Conservation (phyloP, 2,329 filamentous ascomycete genomes). For the Hypoxylon sp. region DNA sequence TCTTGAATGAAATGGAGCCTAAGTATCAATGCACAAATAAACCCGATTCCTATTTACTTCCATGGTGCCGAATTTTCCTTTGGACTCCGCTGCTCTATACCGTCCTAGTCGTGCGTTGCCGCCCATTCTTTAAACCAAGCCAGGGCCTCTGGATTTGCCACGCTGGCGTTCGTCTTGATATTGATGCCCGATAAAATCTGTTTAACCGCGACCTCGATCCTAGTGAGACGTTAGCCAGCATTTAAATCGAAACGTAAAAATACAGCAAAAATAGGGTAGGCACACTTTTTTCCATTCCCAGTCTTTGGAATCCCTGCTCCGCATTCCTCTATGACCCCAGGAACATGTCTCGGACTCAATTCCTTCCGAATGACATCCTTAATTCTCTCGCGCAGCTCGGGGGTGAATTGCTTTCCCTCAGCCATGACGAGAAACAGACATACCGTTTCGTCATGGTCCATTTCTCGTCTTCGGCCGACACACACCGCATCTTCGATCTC, state of each 20-base stretch:
- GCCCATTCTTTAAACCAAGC: constrained; percentile 91
- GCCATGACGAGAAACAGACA: constrained; percentile 89
- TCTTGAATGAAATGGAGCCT: neutral
- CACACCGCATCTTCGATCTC: constrained; percentile 90
- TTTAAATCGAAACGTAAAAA: neutral
- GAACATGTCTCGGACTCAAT: constrained; percentile 90
- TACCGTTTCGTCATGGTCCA: constrained; percentile 87
- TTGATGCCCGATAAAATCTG: constrained; percentile 91
- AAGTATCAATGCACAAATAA: neutral
- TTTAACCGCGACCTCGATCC: constrained; percentile 95
- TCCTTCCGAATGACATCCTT: constrained; percentile 79
- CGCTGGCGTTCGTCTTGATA: constrained; percentile 90
- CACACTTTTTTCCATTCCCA: constrained; percentile 94
- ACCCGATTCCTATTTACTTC: neutral
- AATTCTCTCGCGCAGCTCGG: constrained; percentile 74
- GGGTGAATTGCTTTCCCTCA: constrained; percentile 67
- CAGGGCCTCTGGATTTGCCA: constrained; percentile 90
- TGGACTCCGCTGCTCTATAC: neutral
- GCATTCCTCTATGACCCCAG: constrained; percentile 84
- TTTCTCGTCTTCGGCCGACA: constrained; percentile 79
- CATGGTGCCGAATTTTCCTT: too few relatives aligned
- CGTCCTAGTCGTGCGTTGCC: constrained; percentile 59
- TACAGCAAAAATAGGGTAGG: constrained; percentile 50
- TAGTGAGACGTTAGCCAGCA: constrained; percentile 53
- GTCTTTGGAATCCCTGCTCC: constrained; percentile 88